Base-by-base conservation (phyloP, 176 grass and related monocot species). In the Zea luxurians region DNA sequence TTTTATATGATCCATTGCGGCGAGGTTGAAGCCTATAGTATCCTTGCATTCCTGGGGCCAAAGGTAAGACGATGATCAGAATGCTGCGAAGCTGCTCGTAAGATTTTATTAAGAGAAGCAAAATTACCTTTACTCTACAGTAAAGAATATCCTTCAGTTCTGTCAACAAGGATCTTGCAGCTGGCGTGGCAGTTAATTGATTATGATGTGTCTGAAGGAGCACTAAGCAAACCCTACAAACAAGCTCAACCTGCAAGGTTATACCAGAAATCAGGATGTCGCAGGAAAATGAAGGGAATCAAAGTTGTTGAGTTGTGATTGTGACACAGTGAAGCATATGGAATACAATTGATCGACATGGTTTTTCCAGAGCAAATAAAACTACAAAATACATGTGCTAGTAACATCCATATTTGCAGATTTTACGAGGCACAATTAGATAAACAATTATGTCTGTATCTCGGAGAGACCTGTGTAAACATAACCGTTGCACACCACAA, bases 181-280 rank as follows among this genome's bases (percentile, higher is more conserved):
- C 61, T 50, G 83, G 77, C 3, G 89, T 93, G 10, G 82, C 83
- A 70, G 87, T 94, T 80, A 97, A 79, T 44, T 97, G 95, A 78
- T 88, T 94, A 78, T 94, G 95, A 84, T 97, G 95, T 65, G 92
- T 97, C 81, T 94, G 95, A 66, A 97, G 84, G 27, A 97, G 89
- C 64, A 94, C 85, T 21, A 82, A 83, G 75, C 77, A 94, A 82
- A 97, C 78, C 85, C 91, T 90, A 66, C 85, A 92, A 21, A 88
- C 83, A 86, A 97, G 87, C 85, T 97, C 91, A 85, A 97, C 91
- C 95, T 97, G 86, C 85, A 80, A 43, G 37, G 54, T 76, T 37
- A 81, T 17, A 7, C 54, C 37, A 72, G 38, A 78, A 58, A 74
- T 89, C 50, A 74, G 66, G 35, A 35, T 68, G 8, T 50, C 40